These are phyloP conservation scores for Choanephora cucurbitarum DNA, from an alignment of 371 early-diverging fungal species.

Conservation along the genomic window DNA sequence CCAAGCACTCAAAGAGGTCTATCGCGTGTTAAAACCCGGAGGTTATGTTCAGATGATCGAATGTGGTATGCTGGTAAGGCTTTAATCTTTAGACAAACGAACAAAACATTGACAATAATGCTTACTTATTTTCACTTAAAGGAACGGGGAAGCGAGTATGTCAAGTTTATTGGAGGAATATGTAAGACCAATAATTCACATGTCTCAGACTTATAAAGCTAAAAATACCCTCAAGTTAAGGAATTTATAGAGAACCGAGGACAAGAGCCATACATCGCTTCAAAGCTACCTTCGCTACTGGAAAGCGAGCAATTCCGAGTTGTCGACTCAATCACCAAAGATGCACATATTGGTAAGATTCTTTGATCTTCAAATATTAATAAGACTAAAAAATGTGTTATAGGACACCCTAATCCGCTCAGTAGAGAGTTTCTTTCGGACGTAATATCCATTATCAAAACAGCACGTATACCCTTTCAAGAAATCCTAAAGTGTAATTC, in stretches of 20 bases:
- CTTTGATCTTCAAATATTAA: neutral
- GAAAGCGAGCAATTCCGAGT: constrained; percentile 33
- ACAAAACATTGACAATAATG: too few species aligned
- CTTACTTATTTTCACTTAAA: constrained; percentile 8
- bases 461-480: constrained; percentile 12
- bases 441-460: constrained; percentile 16
- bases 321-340: constrained; percentile 24
- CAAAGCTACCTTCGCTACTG: constrained; percentile 36
- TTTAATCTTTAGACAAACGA: neutral
- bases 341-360: constrained; percentile 16
- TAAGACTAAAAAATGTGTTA: neutral
- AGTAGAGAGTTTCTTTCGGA: constrained; percentile 29
- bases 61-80: constrained; percentile 40
- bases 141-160: constrained; percentile 37
- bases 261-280: constrained; percentile 53
- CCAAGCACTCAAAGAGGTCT: constrained; percentile 45
- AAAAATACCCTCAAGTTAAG: constrained; percentile 17
- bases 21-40: constrained; percentile 58
- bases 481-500: constrained; percentile 6
- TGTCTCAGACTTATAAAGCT: neutral
- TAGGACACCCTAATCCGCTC: constrained; percentile 19
- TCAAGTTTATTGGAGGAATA: constrained; percentile 22
- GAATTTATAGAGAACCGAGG: constrained; percentile 34
- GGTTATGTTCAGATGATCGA: constrained; percentile 61
- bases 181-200: constrained; percentile 27